These are phyloP conservation scores for Elaeis guineensis DNA, from an alignment of 176 grass and related monocot species.

Conservation along the genomic window DNA sequence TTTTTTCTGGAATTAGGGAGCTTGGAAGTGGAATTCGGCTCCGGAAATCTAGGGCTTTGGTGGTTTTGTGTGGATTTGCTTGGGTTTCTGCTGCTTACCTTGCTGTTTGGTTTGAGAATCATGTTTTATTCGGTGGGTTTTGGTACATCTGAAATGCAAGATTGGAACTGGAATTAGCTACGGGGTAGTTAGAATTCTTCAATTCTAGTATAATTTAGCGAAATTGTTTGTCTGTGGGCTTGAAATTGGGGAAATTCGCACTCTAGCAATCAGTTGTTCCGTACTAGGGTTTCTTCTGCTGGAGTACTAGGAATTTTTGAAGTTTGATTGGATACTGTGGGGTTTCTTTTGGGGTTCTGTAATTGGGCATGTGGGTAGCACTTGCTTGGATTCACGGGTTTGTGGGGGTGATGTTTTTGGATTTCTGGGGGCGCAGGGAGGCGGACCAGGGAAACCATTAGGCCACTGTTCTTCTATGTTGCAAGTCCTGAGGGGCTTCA, in stretches of 20 bases:
- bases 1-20: no score
- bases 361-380: conserved; percentile 78
- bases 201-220: background rate
- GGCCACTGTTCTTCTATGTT: conserved; percentile 5
- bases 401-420: conserved; percentile 70
- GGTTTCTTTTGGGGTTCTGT: conserved; percentile 5
- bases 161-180: background rate
- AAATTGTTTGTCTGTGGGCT: background rate
- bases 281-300: background rate
- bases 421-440: conserved; percentile 52
- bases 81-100: background rate
- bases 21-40: no score
- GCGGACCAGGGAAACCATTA: conserved; percentile 31
- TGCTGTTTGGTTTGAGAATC: background rate
- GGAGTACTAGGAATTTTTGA: background rate
- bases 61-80: background rate
- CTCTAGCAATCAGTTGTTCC: background rate
- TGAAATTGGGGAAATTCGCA: background rate
- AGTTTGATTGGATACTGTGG: background rate
- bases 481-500: background rate
- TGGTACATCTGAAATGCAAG: background rate
- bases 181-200: background rate
- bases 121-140: background rate
- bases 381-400: conserved; percentile 86
- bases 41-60: no score